These are phyloP conservation scores for Tranzscheliella williamsii DNA, from an alignment of 1,284 basidiomycete species.

Conservation along the genomic window DNA sequence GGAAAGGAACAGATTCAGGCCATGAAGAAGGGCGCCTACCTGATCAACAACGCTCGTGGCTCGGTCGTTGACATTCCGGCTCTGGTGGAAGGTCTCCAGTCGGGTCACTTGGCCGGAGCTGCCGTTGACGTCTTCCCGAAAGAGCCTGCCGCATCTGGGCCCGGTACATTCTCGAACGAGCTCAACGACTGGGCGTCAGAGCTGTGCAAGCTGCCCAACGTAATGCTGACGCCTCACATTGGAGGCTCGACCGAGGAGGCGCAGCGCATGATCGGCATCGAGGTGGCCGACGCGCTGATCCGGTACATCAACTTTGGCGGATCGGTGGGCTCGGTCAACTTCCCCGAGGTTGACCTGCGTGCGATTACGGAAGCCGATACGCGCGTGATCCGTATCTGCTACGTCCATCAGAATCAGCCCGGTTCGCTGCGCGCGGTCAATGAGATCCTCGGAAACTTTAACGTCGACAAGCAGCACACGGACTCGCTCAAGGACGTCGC, in stretches of 20 bases:
- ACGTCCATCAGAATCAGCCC: constrained; percentile 96
- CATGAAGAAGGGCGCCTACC: constrained; percentile 94
- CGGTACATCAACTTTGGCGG: constrained; percentile 91
- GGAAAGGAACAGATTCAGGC: constrained; percentile 73
- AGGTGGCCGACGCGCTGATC: constrained; percentile 81
- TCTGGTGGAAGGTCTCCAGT: constrained; percentile 78
- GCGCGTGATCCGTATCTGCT: constrained; percentile 84
- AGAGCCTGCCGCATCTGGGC: constrained; percentile 88
- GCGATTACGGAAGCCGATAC: constrained; percentile 78
- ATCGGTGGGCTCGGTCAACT: constrained; percentile 91
- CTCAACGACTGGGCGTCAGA: constrained; percentile 55
- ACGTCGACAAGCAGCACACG: constrained; percentile 98
- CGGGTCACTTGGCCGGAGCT: constrained; percentile 85
- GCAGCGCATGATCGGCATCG: constrained; percentile 93
- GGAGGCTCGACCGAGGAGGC: constrained; percentile 99
- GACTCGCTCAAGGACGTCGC: constrained; percentile 94
- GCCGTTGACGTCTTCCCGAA: constrained; percentile 93
- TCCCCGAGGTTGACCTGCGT: constrained; percentile 96
- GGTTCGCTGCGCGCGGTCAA: constrained; percentile 96
- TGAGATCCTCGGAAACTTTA: constrained; percentile 85
- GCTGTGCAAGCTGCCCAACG: constrained; percentile 51
- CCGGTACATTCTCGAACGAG: constrained; percentile 68
- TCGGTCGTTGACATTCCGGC: constrained; percentile 93
- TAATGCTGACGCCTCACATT: constrained; percentile 75
- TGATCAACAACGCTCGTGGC: constrained; percentile 97